Evolutionary conservation across 2,329 filamentous ascomycete genomes (phyloP), one percentile per base, ranked within the genome.

Genomic region (Fusarium pseudoanthophilum): DNA sequence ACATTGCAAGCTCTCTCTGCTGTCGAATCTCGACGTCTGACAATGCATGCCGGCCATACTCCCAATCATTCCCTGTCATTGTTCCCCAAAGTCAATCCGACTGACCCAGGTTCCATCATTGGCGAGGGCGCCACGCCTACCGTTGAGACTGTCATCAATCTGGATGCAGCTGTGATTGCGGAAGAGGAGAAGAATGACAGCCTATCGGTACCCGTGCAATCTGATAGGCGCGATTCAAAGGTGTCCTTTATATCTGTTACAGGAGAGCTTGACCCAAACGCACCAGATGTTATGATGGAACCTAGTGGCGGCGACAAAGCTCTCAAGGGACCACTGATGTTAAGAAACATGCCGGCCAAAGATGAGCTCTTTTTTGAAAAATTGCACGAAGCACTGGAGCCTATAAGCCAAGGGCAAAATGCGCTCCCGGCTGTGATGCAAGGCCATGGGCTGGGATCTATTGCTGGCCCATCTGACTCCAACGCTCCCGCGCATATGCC

Each of bases 11-110:
- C 83, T 14, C 80, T 89, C 40, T 83, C 82, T 30, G 86, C 85
- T 13, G 82, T 85, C 11, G 88, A 87, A 74, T 82, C 83, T 48
- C 83, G 82, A 55, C 84, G 89, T 49, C 84, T 90, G 45, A 90
- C 85, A 1, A 88, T 91, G 85, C 87, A 91, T 78, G 89, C 89
- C 26, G 89, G 89, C 2, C 89, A 91, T 78, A 91, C 89, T 4
- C 89, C 89, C 11, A 90, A 85, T 57, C 89, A 90, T 77, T 89
- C 88, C 2, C 81, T 90, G 16, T 89, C 89, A 9, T 79, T 86
- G 5, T 79, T 89, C 21, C 83, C 84, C 11, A 86, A 85, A 15
- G 80, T 84, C 51, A 80, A 82, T 14, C 83, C 83, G 18, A 85
- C 85, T 5, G 82, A 80, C 16, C 69, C 77, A 32, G 76, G 73